Evolutionary conservation across 164 flowering plant species (phyloP), one percentile per base, ranked within the genome.

Genomic region (Malania oleifera): DNA sequence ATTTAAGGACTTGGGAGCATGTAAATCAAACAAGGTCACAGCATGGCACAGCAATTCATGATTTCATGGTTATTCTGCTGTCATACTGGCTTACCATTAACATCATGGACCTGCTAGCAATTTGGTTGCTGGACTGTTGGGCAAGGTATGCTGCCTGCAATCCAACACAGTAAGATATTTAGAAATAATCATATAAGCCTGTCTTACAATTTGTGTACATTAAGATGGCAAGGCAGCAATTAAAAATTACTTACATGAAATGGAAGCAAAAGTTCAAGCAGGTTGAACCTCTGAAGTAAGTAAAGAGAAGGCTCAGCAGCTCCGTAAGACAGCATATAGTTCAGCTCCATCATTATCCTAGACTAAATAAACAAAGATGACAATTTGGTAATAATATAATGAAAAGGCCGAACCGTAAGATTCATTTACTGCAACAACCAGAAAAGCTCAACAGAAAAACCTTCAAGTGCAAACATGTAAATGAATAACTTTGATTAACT

Each of bases 261-360:
- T 5, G 99, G 99, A 68, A 88, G 80, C 60, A 95, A 31, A 35
- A 74, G 56, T 22, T 82, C 74, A 56, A 95, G 89, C 54, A 95
- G 73, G 41, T 75, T 72, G 74, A 77, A 82, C 67, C 73, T 85
- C 65, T 54, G 67, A 31, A 95, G 96, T 64, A 90, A 70, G 63
- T 27, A 56, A 44, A 95, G 67, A 54, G 97, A 88, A 68, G 80
- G 63, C 70, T 72, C 80, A 57, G 97, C 95, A 56, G 97, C 89
- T 74, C 99, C 97, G 71, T 86, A 88, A 37, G 99, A 82, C 47
- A 95, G 73, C 97, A 90, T 85, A 69, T 73, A 86, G 76, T 88
- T 84, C 75, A 95, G 5, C 70, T 95, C 99, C 95, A 88, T 45
- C 85, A 77, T 72, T 67, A 86, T 47, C 77, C 97, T 83, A 59